Base-by-base conservation (phyloP, 1,284 basidiomycete genomes). In the Chondrostereum purpureum region DNA sequence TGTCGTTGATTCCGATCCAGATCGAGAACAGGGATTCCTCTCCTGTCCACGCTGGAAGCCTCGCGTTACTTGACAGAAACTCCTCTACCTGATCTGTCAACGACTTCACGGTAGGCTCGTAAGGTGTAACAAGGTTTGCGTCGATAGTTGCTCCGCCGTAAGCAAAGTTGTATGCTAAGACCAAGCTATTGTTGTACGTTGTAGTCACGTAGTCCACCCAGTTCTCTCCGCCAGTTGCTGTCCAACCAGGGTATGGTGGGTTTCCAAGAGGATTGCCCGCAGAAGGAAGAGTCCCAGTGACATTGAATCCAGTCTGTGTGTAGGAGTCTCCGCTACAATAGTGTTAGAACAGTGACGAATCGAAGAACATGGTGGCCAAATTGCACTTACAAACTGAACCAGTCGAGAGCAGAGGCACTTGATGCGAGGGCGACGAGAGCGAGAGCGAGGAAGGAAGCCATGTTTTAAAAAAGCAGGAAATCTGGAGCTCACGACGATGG, bases 1-100 rank as follows among this genome's bases (percentile, higher is more conserved):
- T 73, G 54, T 80, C 78, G 53, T 81, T 80, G 51, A 80, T 74
- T 0, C 78, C 78, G 44, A 81, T 80, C 68, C 69, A 80, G 33
- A 80, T 64, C 1, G 75, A 76, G 59, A 80, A 80, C 44, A 81
- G 52, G 22, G 77, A 48, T 50, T 77, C 73, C 4, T 50, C 52
- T 45, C 69, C 70, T 17, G 71, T 75, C 78, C 78, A 80, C 4
- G 66, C 60, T 1, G 77, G 73, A 57, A 72, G 73, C 21, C 45
- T 65, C 3, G 64, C 72, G 5, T 64, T 68, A 4, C 61, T 58
- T 19, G 39, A 58, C 42, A 79, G 56, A 57, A 78, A 79, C 46
- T 74, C 56, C 51, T 73, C 72, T 18, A 79, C 74, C 55, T 80
- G 77, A 52, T 80, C 77, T 1, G 66, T 72, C 43, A 80, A 52